Base-by-base conservation (phyloP, 306 rosid genomes). In the Betula pendula region DNA sequence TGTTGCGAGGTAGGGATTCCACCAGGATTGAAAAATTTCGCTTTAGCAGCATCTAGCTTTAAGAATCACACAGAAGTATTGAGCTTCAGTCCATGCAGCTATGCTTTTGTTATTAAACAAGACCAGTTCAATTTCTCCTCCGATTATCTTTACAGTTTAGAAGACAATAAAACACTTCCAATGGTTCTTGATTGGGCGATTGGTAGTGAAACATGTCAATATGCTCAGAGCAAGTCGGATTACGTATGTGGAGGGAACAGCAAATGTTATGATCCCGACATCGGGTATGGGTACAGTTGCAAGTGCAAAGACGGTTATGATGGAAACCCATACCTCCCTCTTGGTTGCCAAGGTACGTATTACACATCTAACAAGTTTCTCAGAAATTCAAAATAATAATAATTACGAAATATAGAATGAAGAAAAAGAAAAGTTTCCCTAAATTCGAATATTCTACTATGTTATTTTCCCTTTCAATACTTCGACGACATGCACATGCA, bases 1-100 rank as follows among this genome's bases (percentile, higher is more conserved):
- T 74, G 80, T n/a, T 80, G 76, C 6, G 66, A 75, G 59, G 16
- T 29, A 0, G 4, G 14, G 2, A 75, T 80, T 12, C 19, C 72
- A 4, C 35, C 22, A 8, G 84, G 59, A 31, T 44, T 70, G 2
- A 31, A 1, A 0, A 24, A 22, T 25, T 74, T 43, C 15, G 0
- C 0, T 5, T 40, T 42, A 2, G 11, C 1, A 4, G 33, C 16
- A 2, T 10, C 4, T 0, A 27, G 11, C n/a, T 17, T 80, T 19
- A 6, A 14, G 0, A 6, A 51, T 24, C 59, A 66, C 44, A 1
- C 60, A 0, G 3, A 0, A 0, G 62, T 70, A 3, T 14, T n/a
- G 5, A 10, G 20, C 3, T 44, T 56, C 65, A 68, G 35, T 69
- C 75, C 75, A 0, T 77, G 82, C 15, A 55, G 51, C 1, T 82